A percentile compares a stretch with the other conserved stretches of the same genome.
These are phyloP conservation scores for Dictyophora rubrovolvata DNA, from an alignment of 768 basidiomycete genomes.

Conservation along the genomic window DNA sequence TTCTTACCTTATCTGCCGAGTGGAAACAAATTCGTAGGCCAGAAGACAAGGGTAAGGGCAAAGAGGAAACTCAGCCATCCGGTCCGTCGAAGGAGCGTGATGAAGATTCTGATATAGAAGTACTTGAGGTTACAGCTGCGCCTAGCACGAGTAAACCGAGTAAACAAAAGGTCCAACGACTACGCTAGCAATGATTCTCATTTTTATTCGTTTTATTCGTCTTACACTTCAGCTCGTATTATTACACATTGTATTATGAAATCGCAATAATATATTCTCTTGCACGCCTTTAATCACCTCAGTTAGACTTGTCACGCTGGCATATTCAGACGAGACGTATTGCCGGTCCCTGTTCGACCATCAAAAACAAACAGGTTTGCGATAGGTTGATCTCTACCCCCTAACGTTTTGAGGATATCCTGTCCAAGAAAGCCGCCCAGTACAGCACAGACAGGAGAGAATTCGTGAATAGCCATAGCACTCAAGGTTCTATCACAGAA, in stretches of 20 bases:
- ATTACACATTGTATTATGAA: neutral
- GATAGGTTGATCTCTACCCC: slow-evolving; percentile 84
- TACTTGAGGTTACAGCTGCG: neutral
- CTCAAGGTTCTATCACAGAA: slow-evolving; percentile 44
- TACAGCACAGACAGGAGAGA: slow-evolving; percentile 90
- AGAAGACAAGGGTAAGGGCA: slow-evolving; percentile 1
- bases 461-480: slow-evolving; percentile 67
- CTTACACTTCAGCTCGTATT: neutral
- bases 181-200: slow-evolving; percentile 2
- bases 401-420: slow-evolving; percentile 86
- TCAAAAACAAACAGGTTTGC: slow-evolving; percentile 90
- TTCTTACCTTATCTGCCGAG: neutral
- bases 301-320: neutral
- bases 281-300: neutral
- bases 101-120: slow-evolving; percentile 8
- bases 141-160: neutral
- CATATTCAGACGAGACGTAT: slow-evolving; percentile 49
- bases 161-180: neutral
- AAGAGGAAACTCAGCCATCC: neutral
- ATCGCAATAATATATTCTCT: slow-evolving; percentile 1
- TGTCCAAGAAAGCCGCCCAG: slow-evolving; percentile 92
- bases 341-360: slow-evolving; percentile 67
- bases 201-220: neutral
- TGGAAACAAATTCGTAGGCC: slow-evolving; percentile 1
- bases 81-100: neutral